These are phyloP conservation scores for Pisolithus thermaeus DNA, from an alignment of 1,284 basidiomycete species.

Conservation along the genomic window DNA sequence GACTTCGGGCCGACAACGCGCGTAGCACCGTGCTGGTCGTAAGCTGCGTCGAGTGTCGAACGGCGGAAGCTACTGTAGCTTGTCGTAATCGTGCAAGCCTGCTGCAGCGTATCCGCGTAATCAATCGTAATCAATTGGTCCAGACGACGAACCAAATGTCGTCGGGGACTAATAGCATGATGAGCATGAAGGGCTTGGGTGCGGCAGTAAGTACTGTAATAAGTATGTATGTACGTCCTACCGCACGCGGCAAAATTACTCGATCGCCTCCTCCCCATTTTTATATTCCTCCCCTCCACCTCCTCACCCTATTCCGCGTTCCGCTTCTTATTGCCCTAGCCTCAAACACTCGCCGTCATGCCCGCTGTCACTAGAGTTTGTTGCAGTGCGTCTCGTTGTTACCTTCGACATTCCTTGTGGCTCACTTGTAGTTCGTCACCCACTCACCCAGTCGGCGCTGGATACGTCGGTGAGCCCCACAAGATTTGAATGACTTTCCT, in stretches of 20 bases:
- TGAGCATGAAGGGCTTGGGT: too few species aligned
- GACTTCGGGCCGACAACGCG: too few species aligned
- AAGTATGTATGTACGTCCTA: too few species aligned
- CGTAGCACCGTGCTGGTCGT: too few species aligned
- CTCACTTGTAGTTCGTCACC: conserved; percentile 13
- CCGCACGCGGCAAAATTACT: neutral
- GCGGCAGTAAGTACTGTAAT: too few species aligned
- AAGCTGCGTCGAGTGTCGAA: too few species aligned
- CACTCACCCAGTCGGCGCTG: conserved; percentile 73
- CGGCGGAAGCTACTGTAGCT: too few species aligned
- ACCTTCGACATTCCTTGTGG: conserved; percentile 5
- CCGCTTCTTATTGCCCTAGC: neutral
- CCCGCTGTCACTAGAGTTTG: conserved; percentile 70
- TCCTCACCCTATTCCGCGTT: neutral
- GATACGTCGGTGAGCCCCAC: conserved; percentile 79
- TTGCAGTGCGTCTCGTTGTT: conserved; percentile 64
- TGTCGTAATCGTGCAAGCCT: too few species aligned
- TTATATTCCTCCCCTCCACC: neutral
- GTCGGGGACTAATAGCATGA: too few species aligned
- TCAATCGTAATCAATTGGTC: too few species aligned
- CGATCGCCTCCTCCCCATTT: neutral
- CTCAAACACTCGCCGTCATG: conserved; percentile 12
- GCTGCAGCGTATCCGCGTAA: too few species aligned
- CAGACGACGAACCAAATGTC: too few species aligned
- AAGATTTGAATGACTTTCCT: neutral